Conservation (phyloP, 1,284 basidiomycete genomes). For the Rhodotorula glutinis region DNA sequence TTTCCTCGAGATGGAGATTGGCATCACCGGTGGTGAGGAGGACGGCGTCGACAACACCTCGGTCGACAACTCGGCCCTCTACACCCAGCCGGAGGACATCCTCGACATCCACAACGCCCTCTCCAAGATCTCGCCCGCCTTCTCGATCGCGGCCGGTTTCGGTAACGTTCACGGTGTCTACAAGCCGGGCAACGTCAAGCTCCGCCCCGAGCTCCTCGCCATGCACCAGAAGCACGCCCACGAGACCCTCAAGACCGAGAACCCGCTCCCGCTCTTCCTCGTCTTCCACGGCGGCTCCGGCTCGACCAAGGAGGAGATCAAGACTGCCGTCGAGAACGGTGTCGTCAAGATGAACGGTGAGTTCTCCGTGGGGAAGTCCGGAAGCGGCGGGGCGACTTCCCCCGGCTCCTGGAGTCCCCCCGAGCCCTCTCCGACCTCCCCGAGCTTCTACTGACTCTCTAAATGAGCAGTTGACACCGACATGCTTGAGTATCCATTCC, state of each 20-base stretch:
- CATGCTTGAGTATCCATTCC: neutral
- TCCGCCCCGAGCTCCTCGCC: slow-evolving; percentile 85
- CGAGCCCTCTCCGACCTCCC: too few species aligned
- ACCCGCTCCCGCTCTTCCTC: slow-evolving; percentile 83
- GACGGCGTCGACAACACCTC: slow-evolving; percentile 90
- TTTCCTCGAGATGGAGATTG: slow-evolving; percentile 99
- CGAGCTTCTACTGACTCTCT: neutral
- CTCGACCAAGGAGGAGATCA: slow-evolving; percentile 94
- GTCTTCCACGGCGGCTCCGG: slow-evolving; percentile 99
- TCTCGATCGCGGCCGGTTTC: slow-evolving; percentile 95
- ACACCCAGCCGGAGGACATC: slow-evolving; percentile 97
- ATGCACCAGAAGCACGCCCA: slow-evolving; percentile 85
- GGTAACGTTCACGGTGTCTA: slow-evolving; percentile 96
- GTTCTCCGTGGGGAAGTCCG: neutral
- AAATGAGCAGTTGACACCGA: slow-evolving; percentile 49
- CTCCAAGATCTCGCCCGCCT: slow-evolving; percentile 82
- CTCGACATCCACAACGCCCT: slow-evolving; percentile 87
- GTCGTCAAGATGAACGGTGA: slow-evolving; percentile 65
- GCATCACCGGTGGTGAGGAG: slow-evolving; percentile 99
- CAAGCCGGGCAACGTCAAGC: slow-evolving; percentile 86
- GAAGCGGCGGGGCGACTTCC: neutral
- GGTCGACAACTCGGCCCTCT: slow-evolving; percentile 89
- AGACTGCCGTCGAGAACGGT: slow-evolving; percentile 83
- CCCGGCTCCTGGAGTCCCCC: neutral
- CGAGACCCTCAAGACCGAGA: slow-evolving; percentile 64